Evolutionary conservation across 140 eudicot genomes (phyloP).

Genomic region (Stevia rebaudiana): DNA sequence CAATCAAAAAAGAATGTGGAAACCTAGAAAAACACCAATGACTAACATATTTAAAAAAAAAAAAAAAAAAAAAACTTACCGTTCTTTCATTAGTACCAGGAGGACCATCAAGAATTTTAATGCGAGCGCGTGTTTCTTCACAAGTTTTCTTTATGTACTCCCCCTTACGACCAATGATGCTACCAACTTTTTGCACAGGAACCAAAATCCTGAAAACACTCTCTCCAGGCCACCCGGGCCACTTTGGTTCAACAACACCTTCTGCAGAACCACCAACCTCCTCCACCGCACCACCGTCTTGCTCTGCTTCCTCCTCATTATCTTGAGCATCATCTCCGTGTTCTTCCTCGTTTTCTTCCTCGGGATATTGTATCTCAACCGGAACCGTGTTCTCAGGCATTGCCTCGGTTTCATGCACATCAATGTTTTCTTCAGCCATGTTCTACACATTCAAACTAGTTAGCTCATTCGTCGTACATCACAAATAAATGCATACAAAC

Average conservation of each 20-base stretch:
- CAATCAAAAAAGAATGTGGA: background rate
- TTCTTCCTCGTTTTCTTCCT: constrained; percentile 17
- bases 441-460: constrained; percentile 9
- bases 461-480: background rate
- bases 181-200: constrained; percentile 48
- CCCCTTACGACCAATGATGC: constrained; percentile 51
- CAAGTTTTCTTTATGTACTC: constrained; percentile 53
- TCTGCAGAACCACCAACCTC: constrained; percentile 23
- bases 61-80: constrained; percentile 35
- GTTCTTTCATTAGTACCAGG: constrained; percentile 46
- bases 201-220: constrained; percentile 46
- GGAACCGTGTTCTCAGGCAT: constrained; percentile 35
- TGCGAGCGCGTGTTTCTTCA: constrained; percentile 49
- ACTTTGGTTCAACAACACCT: constrained; percentile 33
- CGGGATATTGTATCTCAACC: constrained; percentile 18
- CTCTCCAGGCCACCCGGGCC: constrained; percentile 65
- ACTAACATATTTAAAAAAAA: background rate
- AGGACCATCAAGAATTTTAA: constrained; percentile 41
- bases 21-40: background rate
- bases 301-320: constrained; percentile 9
- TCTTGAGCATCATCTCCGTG: constrained; percentile 20
- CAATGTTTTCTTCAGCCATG: constrained; percentile 27
- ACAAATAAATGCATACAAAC: background rate
- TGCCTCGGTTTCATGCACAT: constrained; percentile 17
- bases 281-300: constrained; percentile 12